phyloP scores from a whole-genome alignment of 176 grass and related monocot genomes.

The Bonia amplexicaulis region DNA sequence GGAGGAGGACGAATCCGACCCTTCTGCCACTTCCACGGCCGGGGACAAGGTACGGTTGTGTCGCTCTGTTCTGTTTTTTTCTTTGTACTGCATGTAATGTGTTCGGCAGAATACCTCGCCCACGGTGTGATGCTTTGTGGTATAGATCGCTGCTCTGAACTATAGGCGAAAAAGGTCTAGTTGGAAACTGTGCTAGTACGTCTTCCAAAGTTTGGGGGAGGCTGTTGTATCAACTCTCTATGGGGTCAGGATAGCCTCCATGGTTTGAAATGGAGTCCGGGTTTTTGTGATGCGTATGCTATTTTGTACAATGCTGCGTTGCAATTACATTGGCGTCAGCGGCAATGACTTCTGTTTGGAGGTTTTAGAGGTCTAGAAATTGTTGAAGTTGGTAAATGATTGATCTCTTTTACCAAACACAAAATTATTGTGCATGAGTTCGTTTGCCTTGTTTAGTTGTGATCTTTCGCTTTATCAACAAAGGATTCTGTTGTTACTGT shows the following conservation, averaged over 20 bases:
- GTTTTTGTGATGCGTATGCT: not conserved
- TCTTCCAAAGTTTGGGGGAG: not conserved
- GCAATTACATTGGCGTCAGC: not conserved
- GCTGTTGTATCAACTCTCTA: not conserved
- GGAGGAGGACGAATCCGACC: slow-evolving; percentile 15
- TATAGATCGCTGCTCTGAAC: not conserved
- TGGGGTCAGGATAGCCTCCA: not conserved
- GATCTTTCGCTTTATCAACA: not conserved
- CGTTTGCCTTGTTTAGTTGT: not conserved
- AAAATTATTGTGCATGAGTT: not conserved
- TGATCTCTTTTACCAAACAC: not conserved
- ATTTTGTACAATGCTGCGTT: not conserved
- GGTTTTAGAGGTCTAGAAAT: not conserved
- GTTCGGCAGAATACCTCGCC: not conserved
- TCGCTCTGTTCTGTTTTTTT: not conserved
- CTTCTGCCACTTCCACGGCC: slow-evolving; percentile 9
- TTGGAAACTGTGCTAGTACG: not conserved
- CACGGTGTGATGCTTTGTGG: not conserved
- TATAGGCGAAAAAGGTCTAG: not conserved
- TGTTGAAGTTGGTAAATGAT: not conserved
- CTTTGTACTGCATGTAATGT: not conserved
- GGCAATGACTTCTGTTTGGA: not conserved
- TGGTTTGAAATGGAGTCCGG: not conserved
- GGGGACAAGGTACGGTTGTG: slow-evolving; percentile 16
- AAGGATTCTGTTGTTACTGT: not conserved